Percentiles rank a stretch among this genome's conserved stretches.
phyloP scores from a whole-genome alignment of 805 yeast genomes.

The Metschnikowia proteae region DNA sequence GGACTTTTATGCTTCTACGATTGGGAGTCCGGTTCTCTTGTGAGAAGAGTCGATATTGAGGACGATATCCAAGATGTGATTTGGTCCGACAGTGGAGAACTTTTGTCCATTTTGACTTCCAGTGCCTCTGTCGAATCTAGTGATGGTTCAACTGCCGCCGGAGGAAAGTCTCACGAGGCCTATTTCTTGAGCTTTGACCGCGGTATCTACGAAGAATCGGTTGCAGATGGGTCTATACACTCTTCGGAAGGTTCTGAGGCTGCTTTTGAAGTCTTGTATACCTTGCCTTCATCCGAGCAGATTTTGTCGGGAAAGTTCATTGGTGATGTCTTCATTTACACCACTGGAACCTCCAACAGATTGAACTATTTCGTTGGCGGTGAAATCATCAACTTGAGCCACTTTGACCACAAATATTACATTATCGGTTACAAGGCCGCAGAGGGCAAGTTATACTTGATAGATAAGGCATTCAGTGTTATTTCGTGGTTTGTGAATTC shows the following conservation, averaged over 20 bases:
- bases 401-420: constrained; percentile 84
- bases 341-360: constrained; percentile 76
- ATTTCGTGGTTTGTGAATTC: constrained; percentile 77
- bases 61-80: constrained; percentile 71
- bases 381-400: constrained; percentile 85
- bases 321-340: constrained; percentile 93
- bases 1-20: constrained; percentile 87
- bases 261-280: constrained; percentile 79
- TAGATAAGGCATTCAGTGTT: constrained; percentile 86
- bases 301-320: constrained; percentile 91
- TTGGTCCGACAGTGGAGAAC: constrained; percentile 94
- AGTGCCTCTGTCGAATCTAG: constrained; percentile 23
- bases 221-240: constrained; percentile 54
- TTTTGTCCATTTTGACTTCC: constrained; percentile 62
- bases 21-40: constrained; percentile 85
- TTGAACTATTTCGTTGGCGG: constrained; percentile 95
- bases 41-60: constrained; percentile 81
- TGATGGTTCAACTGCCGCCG: constrained; percentile 18
- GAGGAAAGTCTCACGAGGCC: constrained; percentile 57
- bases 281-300: constrained; percentile 63
- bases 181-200: constrained; percentile 74
- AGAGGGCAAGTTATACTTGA: constrained; percentile 83
- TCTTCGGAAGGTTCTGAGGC: constrained; percentile 87
- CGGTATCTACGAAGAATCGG: constrained; percentile 60
- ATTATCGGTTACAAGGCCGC: constrained; percentile 80